Evolutionary conservation across 352 stramenopile genomes (phyloP), one percentile per base, ranked within the genome.

Genomic region (Phytophthora foliorum): DNA sequence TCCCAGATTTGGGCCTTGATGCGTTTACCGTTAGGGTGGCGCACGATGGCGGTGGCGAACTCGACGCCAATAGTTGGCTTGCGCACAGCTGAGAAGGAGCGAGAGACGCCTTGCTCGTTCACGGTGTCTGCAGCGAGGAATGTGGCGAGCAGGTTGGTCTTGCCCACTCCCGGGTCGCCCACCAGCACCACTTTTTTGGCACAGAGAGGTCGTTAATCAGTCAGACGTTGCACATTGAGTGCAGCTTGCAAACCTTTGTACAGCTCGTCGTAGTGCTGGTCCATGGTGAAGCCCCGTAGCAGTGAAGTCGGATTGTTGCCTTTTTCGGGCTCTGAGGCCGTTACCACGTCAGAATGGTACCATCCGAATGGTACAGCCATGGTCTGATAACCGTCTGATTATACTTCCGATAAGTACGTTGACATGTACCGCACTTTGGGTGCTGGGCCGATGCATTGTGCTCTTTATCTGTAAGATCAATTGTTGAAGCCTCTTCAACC

Each of bases 1-100:
- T 94, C 86, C 86, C 86, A 94, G 49, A 94, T 93, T 73, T 94
- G 86, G 32, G 85, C 85, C 56, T 92, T 92, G 69, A 94, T 93
- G 45, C 87, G 82, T 51, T 88, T 92, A 42, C 87, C 87, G 54
- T 93, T 92, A 25, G 91, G 85, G 46, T 87, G 76, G 16, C 39
- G 58, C 16, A 94, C 72, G 57, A 92, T 90, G 55, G 91, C 89
- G 34, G 87, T 94, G 57, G 83, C 87, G 54, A 94, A 94, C 63
- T 94, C 87, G 29, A 94, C 87, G 45, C 87, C 85, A 29, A 94
- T 93, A 19, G 87, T 94, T 24, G 87, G 85, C 53, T 93, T 94
- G 13, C 79, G 74, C 32, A 88, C 72, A 8, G 75, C 69, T 7
- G 77, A 86, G 52, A 88, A 91, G 24, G 68, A 72, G 31, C 78